Evolutionary conservation across 2,329 filamentous ascomycete species (phyloP), one percentile per base, ranked within the genome.

Genomic region (Fusarium sp.): DNA sequence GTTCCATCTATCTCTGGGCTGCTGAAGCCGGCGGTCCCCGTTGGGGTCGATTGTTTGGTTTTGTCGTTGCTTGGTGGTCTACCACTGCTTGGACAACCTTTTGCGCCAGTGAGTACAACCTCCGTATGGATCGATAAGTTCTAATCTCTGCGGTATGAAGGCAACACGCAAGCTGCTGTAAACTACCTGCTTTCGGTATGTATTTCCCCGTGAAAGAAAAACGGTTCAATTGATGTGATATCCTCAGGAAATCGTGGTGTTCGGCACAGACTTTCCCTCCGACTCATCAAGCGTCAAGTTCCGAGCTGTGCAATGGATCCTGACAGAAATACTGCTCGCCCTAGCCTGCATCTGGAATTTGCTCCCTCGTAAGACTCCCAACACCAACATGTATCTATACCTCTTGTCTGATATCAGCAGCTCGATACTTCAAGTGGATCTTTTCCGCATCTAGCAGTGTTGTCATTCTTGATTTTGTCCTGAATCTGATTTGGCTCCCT

Each of bases 391-490:
- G 4, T 5, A 6, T 33, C 31, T 2, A 33, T 33, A 33, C 2
- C 31, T 2, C 5, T 33, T 33, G 31, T 33, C 33, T 35, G 15
- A 33, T 13, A 13, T 28, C 22, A 20, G 1, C 14, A 63, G 61
- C 61, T 10, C 61, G 54, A 4, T 63, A 63, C 3, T 63, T 63
- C n/a, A 63, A 41, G 36, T 63, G 61, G 61, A 63, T 63, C 6
- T 63, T 63, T 31, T 31, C 31, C 31, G 31, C 49, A 2, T 59
- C 61, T 0, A 59, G 22, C 0, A 7, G 61, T 3, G 4, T 63
- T 22, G 61, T 63, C 1, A 20, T 63, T 41, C 61, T 63, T 2
- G 61, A 63, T 4, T 63, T 63, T 1, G 6, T 63, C n/a, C 61
- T 63, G 3, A 63, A 63, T 13, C 3, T 63, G 2, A 42, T 63